Conservation (phyloP, 345 rosid species). For the Arabidopsis arenosa region DNA sequence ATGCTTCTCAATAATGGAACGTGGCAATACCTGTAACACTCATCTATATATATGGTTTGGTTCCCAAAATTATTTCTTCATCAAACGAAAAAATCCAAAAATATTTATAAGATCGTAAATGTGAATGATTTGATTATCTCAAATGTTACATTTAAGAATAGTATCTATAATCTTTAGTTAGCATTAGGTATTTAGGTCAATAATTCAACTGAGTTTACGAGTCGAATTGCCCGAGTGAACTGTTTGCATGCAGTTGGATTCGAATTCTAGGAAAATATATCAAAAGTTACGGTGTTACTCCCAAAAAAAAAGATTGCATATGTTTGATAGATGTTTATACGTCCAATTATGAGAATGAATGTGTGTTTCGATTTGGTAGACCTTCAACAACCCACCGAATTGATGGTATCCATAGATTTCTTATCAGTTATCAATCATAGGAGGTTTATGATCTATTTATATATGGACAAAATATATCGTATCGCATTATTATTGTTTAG, state of each 20-base stretch:
- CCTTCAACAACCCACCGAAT: conserved; percentile 28
- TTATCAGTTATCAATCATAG: conserved; percentile 40
- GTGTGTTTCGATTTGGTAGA: conserved; percentile 28
- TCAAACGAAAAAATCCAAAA: neutral
- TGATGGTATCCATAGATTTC: conserved; percentile 42
- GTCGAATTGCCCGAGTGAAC: neutral
- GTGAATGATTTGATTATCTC: neutral
- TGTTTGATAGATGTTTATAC: conserved; percentile 21
- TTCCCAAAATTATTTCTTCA: conserved; percentile 12
- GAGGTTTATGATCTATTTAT: conserved; percentile 26
- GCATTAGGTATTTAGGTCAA: neutral
- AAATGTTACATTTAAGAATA: neutral
- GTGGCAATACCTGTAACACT: conserved; percentile 42
- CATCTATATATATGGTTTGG: conserved; percentile 16
- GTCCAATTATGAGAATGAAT: conserved; percentile 27
- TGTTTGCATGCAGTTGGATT: conserved; percentile 5
- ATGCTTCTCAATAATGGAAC: conserved; percentile 39
- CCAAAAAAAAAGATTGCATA: neutral
- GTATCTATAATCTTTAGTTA: neutral
- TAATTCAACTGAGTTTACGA: neutral
- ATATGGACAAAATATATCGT: conserved; percentile 26
- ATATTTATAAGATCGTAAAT: neutral
- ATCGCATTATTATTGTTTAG: conserved; percentile 12
- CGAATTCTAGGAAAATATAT: neutral
- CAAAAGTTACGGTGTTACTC: neutral